A percentile compares a stretch with the other conserved stretches of the same genome.
These are phyloP conservation scores for Berkeleyomyces basicola DNA, from an alignment of 2,329 filamentous ascomycete species.

Conservation along the genomic window DNA sequence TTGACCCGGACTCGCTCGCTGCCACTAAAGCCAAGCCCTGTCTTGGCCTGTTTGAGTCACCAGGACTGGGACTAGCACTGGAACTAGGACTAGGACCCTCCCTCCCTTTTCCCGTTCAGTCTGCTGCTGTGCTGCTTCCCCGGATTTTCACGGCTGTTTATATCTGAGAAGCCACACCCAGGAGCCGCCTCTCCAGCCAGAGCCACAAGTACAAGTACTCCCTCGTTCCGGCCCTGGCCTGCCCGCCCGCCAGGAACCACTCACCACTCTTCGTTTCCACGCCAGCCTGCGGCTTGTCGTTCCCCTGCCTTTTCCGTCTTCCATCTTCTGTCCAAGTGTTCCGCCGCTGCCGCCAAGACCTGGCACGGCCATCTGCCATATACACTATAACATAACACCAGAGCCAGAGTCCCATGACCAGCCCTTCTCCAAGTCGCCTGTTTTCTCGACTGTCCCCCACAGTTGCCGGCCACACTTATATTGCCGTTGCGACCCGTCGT, in stretches of 20 bases:
- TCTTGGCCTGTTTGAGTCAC: neutral
- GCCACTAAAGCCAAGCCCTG: neutral
- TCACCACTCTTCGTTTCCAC: no score
- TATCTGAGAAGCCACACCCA: no score
- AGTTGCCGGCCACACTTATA: neutral
- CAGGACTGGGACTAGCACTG: no score
- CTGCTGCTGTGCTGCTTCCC: neutral
- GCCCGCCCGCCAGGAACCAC: no score
- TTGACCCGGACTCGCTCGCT: neutral
- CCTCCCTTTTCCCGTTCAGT: neutral
- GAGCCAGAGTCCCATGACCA: neutral
- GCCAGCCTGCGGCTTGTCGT: neutral
- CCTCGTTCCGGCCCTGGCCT: no score
- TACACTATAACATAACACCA: neutral
- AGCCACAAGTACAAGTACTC: no score
- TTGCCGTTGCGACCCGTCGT: neutral
- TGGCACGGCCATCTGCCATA: neutral
- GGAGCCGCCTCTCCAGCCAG: no score
- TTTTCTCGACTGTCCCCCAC: neutral
- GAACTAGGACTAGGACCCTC: neutral
- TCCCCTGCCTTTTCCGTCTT: neutral
- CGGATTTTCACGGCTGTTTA: constrained; percentile 1
- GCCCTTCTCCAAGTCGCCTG: neutral
- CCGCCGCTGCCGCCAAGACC: neutral
- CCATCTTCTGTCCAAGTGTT: neutral